Conservation (phyloP, 208 protist species). For the Trypanosoma rangeli region DNA sequence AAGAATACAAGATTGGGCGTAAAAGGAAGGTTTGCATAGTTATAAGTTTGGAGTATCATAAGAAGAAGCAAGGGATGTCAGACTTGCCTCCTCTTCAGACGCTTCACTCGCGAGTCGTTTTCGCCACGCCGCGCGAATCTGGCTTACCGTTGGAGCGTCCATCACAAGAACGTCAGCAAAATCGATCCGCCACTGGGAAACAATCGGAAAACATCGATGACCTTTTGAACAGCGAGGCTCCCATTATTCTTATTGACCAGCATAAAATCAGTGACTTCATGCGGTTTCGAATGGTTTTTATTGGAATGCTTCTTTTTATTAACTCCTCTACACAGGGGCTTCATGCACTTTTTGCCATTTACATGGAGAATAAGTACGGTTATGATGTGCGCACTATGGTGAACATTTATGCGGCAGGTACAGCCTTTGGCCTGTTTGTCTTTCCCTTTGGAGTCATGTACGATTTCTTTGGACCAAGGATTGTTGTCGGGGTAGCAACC, state of each 20-base stretch:
- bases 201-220: no score
- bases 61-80: not conserved
- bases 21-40: no score
- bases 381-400: conserved; percentile 16
- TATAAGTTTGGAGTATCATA: not conserved
- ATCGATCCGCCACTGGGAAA: no score
- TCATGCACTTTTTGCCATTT: conserved; percentile 1
- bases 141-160: not conserved
- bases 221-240: not conserved
- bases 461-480: conserved; percentile 19
- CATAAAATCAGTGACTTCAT: conserved; percentile 15
- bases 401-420: conserved; percentile 14
- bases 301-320: conserved; percentile 11
- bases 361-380: not conserved
- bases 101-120: not conserved
- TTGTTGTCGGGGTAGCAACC: conserved; percentile 12
- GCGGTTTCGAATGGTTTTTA: conserved; percentile 12
- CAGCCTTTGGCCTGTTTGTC: conserved; percentile 13
- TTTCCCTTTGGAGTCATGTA: conserved; percentile 23
- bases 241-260: conserved; percentile 11
- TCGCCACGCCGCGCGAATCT: not conserved
- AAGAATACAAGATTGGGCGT: no score
- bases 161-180: not conserved
- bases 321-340: conserved; percentile 3
- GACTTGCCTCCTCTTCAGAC: not conserved